Evolutionary conservation across 2,329 filamentous ascomycete genomes (phyloP), one percentile per base, ranked within the genome.

Genomic region (Fusarium sp.): DNA sequence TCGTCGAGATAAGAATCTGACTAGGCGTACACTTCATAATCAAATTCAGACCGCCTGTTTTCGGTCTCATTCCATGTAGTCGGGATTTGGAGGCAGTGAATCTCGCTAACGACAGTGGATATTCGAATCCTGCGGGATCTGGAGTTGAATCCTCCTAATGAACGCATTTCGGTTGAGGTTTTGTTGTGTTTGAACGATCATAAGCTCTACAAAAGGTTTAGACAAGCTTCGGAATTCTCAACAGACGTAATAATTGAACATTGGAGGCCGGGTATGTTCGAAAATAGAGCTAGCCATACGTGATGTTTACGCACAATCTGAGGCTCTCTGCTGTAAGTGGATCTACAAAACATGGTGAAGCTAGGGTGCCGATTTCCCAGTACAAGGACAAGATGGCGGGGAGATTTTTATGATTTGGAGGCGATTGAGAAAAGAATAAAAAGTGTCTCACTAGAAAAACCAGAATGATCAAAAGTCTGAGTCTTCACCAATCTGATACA

Each of bases 251-350:
- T 35, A 20, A 26, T 12, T 26, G 33, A 32, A 8, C 20, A 50
- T 35, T 17, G 30, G 30, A 50, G 35, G 48, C 48, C 9, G 37
- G 37, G 12, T 42, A 56, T 48, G 38, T 38, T 62, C 64, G 41
- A 67, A 61, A 67, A 67, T 67, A 67, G 48, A 23, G 20, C 20
- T 23, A 26, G n/a, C 2, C 14, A 32, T 27, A 17, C 23, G 27
- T 26, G 58, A 42, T 44, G 45, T 50, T 40, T 53, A 52, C 65
- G 56, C 40, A 27, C 27, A 56, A 26, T 33, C 32, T 41, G 56
- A 67, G 64, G 49, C 63, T 67, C 63, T 67, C 64, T 67, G 56
- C 64, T 35, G 35, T 9, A n/a, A 30, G 42, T 67, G 49, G 56
- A 55, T 42, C 44, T 32, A 23, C 37, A 32, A 40, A 41, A 14